phyloP scores from a whole-genome alignment of 2,329 filamentous ascomycete species.

The Herpotrichia juniperi region DNA sequence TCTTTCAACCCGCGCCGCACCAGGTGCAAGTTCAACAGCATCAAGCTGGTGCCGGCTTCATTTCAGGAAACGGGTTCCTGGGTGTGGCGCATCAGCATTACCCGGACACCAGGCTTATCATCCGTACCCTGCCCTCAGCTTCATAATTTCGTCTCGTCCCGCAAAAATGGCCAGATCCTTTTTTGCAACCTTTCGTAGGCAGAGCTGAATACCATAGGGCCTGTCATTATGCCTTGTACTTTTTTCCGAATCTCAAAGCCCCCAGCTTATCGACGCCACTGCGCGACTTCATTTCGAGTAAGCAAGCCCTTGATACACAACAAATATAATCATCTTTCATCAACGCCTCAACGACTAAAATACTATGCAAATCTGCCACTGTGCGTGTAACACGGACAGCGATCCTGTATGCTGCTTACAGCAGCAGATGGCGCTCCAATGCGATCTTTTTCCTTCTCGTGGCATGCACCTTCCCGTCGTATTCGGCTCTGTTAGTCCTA shows the following conservation, averaged over 20 bases:
- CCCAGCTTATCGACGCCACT: neutral
- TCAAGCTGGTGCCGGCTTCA: neutral
- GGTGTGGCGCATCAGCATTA: slow-evolving; percentile 6
- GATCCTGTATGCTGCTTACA: neutral
- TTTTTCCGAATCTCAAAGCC: no score
- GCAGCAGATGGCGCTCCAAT: neutral
- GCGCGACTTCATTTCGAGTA: neutral
- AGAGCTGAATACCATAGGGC: neutral
- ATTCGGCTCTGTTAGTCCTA: neutral
- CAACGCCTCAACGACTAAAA: neutral
- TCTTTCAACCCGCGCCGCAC: no score
- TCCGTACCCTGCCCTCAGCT: neutral
- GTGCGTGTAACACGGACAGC: neutral
- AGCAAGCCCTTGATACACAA: neutral
- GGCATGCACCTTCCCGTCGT: neutral
- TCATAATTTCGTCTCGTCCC: neutral
- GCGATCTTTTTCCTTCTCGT: neutral
- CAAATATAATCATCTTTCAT: neutral
- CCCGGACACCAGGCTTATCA: neutral
- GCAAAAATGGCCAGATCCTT: neutral
- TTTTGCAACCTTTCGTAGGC: neutral
- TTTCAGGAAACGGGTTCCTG: slow-evolving; percentile 12
- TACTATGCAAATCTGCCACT: slow-evolving; percentile 2
- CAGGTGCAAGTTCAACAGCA: neutral
- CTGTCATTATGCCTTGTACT: no score